A percentile compares a stretch with the other conserved stretches of the same genome.
Evolutionary conservation across 139 green algal genomes (phyloP).

Genomic region (Trebouxia sp.): DNA sequence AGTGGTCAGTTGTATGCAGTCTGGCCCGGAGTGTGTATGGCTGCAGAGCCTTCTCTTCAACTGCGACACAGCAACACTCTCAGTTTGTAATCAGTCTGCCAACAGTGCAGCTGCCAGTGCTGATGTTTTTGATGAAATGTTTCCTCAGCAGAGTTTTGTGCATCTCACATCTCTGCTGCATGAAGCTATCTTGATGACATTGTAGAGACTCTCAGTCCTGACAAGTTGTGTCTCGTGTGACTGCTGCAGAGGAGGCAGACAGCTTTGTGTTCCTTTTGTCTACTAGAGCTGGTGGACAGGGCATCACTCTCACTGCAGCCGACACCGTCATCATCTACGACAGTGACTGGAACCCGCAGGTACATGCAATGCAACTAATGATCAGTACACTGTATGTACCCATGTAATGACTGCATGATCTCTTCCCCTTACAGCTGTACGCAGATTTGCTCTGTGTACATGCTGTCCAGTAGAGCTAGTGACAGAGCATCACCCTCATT

Average conservation of each 20-base stretch:
- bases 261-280: constrained; percentile 93
- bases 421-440: neutral
- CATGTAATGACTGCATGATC: neutral
- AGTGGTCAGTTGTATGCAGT: too few relatives aligned
- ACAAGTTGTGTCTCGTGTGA: neutral
- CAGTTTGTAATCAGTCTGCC: too few relatives aligned
- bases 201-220: neutral
- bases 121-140: too few relatives aligned
- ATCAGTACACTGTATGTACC: neutral
- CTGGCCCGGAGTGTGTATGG: too few relatives aligned
- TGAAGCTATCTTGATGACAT: neutral
- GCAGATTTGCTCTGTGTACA: neutral
- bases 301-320: constrained; percentile 95
- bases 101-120: too few relatives aligned
- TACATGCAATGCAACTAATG: constrained; percentile 12
- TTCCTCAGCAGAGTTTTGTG: too few relatives aligned
- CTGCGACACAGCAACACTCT: too few relatives aligned
- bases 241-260: constrained; percentile 35
- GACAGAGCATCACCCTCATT: too few relatives aligned
- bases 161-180: neutral
- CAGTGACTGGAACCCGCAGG: constrained; percentile 91
- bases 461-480: too few relatives aligned
- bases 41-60: too few relatives aligned
- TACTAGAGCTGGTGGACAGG: constrained; percentile 90
- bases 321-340: constrained; percentile 97